Conservation (phyloP, 306 rosid species). For the Elaeagnus macrophylla region DNA sequence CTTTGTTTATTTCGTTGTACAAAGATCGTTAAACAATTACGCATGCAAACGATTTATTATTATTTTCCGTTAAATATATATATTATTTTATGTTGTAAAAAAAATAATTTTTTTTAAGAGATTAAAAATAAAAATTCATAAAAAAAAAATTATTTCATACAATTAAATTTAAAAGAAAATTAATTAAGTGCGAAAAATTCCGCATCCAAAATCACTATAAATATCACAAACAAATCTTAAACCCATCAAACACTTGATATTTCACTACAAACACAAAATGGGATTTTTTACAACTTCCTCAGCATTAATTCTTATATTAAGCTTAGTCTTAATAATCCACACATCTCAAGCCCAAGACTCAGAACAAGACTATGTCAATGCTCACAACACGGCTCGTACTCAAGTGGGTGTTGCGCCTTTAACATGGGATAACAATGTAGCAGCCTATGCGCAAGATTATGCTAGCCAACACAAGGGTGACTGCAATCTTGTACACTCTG, state of each 20-base stretch:
- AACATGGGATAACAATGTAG: conserved; percentile 38
- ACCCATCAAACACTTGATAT: neutral
- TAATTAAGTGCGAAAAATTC: too few relatives aligned
- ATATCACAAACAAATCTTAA: neutral
- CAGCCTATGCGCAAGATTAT: conserved; percentile 42
- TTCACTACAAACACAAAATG: neutral
- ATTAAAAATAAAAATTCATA: too few relatives aligned
- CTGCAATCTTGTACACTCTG: conserved; percentile 50
- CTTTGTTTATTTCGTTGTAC: too few relatives aligned
- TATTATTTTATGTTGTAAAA: too few relatives aligned
- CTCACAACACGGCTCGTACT: conserved; percentile 45
- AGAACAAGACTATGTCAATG: conserved; percentile 26
- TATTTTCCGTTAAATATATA: too few relatives aligned
- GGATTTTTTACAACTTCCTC: neutral
- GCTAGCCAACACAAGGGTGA: conserved; percentile 20
- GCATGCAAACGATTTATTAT: too few relatives aligned
- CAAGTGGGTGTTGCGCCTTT: conserved; percentile 48
- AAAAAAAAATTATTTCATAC: too few relatives aligned
- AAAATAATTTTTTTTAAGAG: too few relatives aligned
- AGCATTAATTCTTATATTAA: neutral
- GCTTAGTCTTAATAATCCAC: conserved; percentile 2
- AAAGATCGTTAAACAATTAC: too few relatives aligned
- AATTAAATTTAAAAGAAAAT: too few relatives aligned
- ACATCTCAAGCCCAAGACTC: conserved; percentile 13
- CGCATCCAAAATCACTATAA: neutral